These are phyloP conservation scores for Forsythia suspensa DNA, from an alignment of 257 asterid species.

Conservation along the genomic window DNA sequence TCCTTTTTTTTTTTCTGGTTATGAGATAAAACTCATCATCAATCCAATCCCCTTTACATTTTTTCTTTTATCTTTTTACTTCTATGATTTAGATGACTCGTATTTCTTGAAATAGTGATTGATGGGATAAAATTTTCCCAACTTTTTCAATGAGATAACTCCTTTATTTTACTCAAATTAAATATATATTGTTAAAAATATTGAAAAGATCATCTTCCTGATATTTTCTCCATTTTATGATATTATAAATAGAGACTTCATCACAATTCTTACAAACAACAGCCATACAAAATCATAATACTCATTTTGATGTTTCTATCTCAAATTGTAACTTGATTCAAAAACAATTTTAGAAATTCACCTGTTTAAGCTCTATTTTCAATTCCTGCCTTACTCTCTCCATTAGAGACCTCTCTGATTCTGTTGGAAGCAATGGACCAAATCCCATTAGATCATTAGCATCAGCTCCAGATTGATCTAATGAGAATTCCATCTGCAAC, in stretches of 20 bases:
- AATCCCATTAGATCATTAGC: constrained; percentile 83
- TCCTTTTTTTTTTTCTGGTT: no score
- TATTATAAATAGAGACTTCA: background rate
- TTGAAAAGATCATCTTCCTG: no score
- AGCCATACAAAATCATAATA: background rate
- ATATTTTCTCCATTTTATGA: no score
- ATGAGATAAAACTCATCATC: no score
- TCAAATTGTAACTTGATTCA: background rate
- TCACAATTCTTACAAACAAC: no score
- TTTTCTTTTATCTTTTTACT: background rate
- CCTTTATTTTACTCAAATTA: no score
- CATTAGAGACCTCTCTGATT: constrained; percentile 94
- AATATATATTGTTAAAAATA: no score
- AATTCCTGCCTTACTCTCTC: constrained; percentile 93
- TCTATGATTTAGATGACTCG: background rate
- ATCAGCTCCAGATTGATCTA: constrained; percentile 69
- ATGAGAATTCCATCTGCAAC: constrained; percentile 63
- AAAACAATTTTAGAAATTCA: constrained; percentile 4
- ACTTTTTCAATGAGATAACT: no score
- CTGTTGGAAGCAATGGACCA: constrained; percentile 93
- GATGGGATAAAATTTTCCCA: background rate
- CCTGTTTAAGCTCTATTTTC: constrained; percentile 97
- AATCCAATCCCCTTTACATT: no score
- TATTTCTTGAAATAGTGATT: background rate
- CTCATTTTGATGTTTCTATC: background rate